A percentile compares a stretch with the other conserved stretches of the same genome.
phyloP scores from a whole-genome alignment of 441 rosid species.

The Euphorbia schlechtendalii region DNA sequence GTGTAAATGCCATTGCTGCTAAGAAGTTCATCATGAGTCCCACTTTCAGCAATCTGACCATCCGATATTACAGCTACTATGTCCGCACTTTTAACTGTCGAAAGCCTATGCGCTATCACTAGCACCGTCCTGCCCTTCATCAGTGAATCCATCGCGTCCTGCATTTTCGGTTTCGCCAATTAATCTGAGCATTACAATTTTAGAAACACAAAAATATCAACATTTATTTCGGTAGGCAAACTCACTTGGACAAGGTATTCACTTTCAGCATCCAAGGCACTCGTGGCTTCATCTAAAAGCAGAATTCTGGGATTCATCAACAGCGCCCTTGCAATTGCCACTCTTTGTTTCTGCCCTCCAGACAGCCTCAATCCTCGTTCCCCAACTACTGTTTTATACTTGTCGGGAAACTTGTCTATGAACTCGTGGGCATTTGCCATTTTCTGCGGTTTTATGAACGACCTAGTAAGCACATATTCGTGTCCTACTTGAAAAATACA shows the following conservation, averaged over 20 bases:
- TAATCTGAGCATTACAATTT: too few species aligned
- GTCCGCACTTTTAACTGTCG: slow-evolving; percentile 77
- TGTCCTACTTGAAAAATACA: background rate
- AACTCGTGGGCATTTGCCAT: slow-evolving; percentile 94
- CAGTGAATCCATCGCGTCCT: slow-evolving; percentile 89
- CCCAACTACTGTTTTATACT: slow-evolving; percentile 67
- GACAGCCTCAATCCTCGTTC: slow-evolving; percentile 88
- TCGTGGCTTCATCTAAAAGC: slow-evolving; percentile 89
- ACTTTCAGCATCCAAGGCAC: slow-evolving; percentile 92
- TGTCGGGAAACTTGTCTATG: slow-evolving; percentile 67
- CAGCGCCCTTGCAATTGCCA: slow-evolving; percentile 88
- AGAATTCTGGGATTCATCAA: slow-evolving; percentile 79
- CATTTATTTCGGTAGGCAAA: background rate
- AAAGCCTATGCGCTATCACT: slow-evolving; percentile 84
- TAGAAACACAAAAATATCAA: too few species aligned
- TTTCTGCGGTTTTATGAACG: slow-evolving; percentile 52
- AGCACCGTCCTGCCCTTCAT: slow-evolving; percentile 89
- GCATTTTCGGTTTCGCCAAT: background rate
- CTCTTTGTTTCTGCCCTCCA: slow-evolving; percentile 89
- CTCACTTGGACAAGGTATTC: slow-evolving; percentile 89
- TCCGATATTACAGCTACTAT: slow-evolving; percentile 78
- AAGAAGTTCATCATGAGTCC: slow-evolving; percentile 71
- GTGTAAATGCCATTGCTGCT: slow-evolving; percentile 55
- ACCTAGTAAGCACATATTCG: background rate
- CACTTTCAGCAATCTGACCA: slow-evolving; percentile 78